phyloP scores from a whole-genome alignment of 2,329 filamentous ascomycete genomes.

The Fusarium agapanthi region DNA sequence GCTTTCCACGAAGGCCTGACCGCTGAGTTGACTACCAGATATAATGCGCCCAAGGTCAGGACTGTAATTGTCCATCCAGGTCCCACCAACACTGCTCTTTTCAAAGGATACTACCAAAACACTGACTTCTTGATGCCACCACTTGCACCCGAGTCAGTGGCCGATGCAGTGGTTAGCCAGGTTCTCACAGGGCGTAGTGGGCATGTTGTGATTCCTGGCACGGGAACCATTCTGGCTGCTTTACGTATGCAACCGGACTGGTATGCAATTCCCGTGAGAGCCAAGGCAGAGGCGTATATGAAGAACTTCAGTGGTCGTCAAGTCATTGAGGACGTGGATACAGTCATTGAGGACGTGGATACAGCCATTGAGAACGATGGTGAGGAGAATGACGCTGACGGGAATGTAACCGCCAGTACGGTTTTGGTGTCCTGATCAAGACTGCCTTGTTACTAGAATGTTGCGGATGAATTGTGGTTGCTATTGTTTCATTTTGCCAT shows the following conservation, averaged over 20 bases:
- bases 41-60: slow-evolving; percentile 70
- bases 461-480: background rate
- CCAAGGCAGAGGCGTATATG: slow-evolving; percentile 54
- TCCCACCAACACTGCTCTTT: slow-evolving; percentile 49
- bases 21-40: slow-evolving; percentile 65
- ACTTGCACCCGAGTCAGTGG: slow-evolving; percentile 52
- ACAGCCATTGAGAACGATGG: slow-evolving; percentile 46
- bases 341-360: slow-evolving; percentile 55
- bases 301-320: slow-evolving; percentile 55
- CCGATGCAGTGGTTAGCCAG: slow-evolving; percentile 58
- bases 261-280: slow-evolving; percentile 64
- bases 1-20: slow-evolving; percentile 74
- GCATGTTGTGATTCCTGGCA: slow-evolving; percentile 56
- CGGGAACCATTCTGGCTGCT: slow-evolving; percentile 51
- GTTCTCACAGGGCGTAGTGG: slow-evolving; percentile 59
- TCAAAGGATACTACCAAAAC: slow-evolving; percentile 65
- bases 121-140: slow-evolving; percentile 46
- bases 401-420: slow-evolving; percentile 47
- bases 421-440: slow-evolving; percentile 48
- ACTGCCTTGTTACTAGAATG: background rate
- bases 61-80: slow-evolving; percentile 72
- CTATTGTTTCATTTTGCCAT: background rate
- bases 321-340: slow-evolving; percentile 56
- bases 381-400: slow-evolving; percentile 24
- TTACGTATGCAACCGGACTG: slow-evolving; percentile 68